Evolutionary conservation across 176 grass and related monocot genomes (phyloP), one percentile per base, ranked within the genome.

Genomic region (Saccharum officinarum): DNA sequence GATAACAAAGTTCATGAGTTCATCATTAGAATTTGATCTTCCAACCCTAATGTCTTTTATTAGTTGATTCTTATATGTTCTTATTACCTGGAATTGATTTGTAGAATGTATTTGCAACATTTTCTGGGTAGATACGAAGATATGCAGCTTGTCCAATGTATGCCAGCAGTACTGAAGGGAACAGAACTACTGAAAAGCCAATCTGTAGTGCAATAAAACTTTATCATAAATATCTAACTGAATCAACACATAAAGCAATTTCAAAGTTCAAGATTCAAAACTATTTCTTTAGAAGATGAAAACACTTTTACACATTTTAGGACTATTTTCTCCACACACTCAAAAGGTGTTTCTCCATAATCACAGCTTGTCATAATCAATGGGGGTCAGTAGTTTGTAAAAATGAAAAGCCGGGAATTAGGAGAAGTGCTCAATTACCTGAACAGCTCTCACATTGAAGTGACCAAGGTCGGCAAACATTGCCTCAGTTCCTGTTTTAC

Each of bases 391-490:
- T 57, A 20, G 7, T 83, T 66, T 72, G 14, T 79, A 82, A 80
- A 80, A 75, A 67, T 37, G 41, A 67, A 79, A 65, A 38, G 16
- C 49, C 40, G 12, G 37, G 45, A 38, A 69, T 37, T 75, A 14
- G 3, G 67, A 45, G 17, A 55, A 30, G 65, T 86, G 12, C 73
- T 82, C 14, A 7, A 60, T 72, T 87, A 95, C 91, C 91, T 91
- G 91, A 85, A 95, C 26, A 7, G 93, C 91, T 82, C 76, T 93
- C 25, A 93, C 46, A 66, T 86, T 91, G 86, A 95, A 95, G 86
- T 95, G 93, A 37, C 93, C 93, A 78, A 95, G 77, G 85, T 93
- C 93, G 2, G 93, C 91, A 72, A 95, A 95, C 91, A 93, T 92
- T 34, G 91, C 93, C 79, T 95, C 93, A 16, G 88, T 91, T 68